Conservation (phyloP, 163 green algal genomes). For the Chloroidium sp. region DNA sequence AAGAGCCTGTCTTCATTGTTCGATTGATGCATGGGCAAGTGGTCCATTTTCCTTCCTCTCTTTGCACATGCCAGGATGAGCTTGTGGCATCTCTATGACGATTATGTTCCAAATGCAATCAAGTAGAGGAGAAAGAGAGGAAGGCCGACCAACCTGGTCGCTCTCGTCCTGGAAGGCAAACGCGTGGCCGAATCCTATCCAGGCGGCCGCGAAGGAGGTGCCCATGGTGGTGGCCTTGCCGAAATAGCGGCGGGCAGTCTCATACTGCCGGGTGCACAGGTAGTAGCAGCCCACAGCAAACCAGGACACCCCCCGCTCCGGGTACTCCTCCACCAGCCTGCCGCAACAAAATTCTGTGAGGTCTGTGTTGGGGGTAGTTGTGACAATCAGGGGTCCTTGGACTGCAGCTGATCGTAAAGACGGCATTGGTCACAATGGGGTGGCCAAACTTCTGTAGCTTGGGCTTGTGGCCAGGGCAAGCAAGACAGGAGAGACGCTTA, state of each 20-base stretch:
- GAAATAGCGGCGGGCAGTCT: slow-evolving; percentile 79
- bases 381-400: background rate
- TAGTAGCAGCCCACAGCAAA: slow-evolving; percentile 93
- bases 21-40: background rate
- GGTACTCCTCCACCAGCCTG: slow-evolving; percentile 40
- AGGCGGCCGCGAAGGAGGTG: slow-evolving; percentile 74
- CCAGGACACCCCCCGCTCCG: slow-evolving; percentile 63
- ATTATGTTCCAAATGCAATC: too few species aligned
- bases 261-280: slow-evolving; percentile 66
- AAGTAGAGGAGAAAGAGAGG: background rate
- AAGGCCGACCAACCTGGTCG: slow-evolving; percentile 52
- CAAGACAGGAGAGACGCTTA: too few species aligned
- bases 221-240: slow-evolving; percentile 79
- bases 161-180: slow-evolving; percentile 87
- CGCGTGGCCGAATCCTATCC: slow-evolving; percentile 87
- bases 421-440: too few species aligned
- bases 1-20: too few species aligned
- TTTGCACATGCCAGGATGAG: background rate
- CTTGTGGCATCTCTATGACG: too few species aligned
- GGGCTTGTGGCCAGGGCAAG: too few species aligned
- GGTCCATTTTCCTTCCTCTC: background rate
- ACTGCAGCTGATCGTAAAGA: too few species aligned
- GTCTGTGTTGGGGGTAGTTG: background rate
- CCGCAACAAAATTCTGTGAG: background rate
- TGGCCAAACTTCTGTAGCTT: too few species aligned